Base-by-base conservation (phyloP, 305 asterid species). In the Fraxinus paxiana region DNA sequence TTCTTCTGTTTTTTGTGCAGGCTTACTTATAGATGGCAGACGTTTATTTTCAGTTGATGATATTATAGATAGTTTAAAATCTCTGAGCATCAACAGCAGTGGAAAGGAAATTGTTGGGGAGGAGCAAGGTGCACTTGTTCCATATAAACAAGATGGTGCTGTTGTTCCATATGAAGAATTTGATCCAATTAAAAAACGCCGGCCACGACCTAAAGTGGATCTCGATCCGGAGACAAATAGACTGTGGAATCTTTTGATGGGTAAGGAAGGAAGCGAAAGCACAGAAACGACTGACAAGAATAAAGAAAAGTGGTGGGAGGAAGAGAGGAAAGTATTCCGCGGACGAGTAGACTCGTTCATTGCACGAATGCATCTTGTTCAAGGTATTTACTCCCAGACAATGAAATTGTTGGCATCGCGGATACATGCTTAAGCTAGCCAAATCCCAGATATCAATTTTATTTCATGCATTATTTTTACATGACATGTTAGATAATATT, bases 291-390 rank as follows among this genome's bases (percentile, higher is more conserved):
- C 82, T 86, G 91, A 85, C 84, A 77, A 81, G 61, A 84, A 87
- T 77, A 94, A 79, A 76, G 91, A 94, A 80, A 88, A 90, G 87
- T 90, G 94, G 96, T 90, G 97, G 99, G 98, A 93, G 85, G 92
- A 88, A 6, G 97, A 96, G 88, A 88, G 98, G 79, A 81, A 87
- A 79, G 88, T 94, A 71, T 89, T 94, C 83, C 88, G 87, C 9
- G 97, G 97, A 77, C 90, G 99, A 76, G 95, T 92, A 67, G 93
- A 90, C 87, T 90, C 98, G 17, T 96, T 96, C 88, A 93, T 96
- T 72, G 93, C 98, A 80, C 90, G 97, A 67, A 93, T 96, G 99
- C 98, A 93, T 89, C 96, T 88, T 30, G 95, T 96, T 81, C 99
- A 96, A 94, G 99, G 99, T 96, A 91, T 73, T 78, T 75, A 7